A percentile compares a stretch with the other conserved stretches of the same genome.
phyloP scores from a whole-genome alignment of 2,329 filamentous ascomycete genomes.

The Nothomitra cinnamomea region DNA sequence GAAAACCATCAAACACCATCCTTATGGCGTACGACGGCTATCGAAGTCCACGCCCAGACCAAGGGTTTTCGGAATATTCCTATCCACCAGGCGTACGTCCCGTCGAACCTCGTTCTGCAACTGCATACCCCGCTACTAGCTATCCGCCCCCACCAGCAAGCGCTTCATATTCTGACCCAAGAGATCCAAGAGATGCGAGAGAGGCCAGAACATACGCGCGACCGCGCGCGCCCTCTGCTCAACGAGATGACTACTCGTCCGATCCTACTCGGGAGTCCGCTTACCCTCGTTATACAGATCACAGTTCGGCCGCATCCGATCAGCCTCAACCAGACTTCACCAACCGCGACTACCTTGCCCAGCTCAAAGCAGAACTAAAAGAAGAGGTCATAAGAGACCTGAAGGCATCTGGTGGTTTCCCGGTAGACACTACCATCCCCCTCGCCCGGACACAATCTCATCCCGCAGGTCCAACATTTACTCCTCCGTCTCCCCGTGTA shows the following conservation, averaged over 20 bases:
- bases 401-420: not conserved
- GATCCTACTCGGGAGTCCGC: not conserved
- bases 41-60: constrained; percentile 12
- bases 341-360: not conserved
- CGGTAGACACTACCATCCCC: not conserved
- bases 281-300: not conserved
- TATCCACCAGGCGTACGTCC: not conserved
- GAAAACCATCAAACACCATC: not conserved
- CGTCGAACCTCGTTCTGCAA: not conserved
- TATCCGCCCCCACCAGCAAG: not conserved
- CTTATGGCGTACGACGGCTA: constrained; percentile 28
- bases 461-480: not conserved
- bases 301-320: not conserved
- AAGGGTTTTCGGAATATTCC: not conserved
- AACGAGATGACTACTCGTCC: not conserved
- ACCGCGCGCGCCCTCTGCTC: not conserved
- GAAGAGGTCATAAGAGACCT: not conserved
- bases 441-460: constrained; percentile 1
- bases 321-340: not conserved
- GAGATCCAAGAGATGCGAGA: not conserved
- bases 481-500: not conserved
- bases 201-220: not conserved
- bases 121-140: not conserved
- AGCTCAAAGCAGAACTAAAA: not conserved
- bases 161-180: not conserved